Evolutionary conservation across 2,329 filamentous ascomycete species (phyloP).

Genomic region (Aureobasidium sp.): DNA sequence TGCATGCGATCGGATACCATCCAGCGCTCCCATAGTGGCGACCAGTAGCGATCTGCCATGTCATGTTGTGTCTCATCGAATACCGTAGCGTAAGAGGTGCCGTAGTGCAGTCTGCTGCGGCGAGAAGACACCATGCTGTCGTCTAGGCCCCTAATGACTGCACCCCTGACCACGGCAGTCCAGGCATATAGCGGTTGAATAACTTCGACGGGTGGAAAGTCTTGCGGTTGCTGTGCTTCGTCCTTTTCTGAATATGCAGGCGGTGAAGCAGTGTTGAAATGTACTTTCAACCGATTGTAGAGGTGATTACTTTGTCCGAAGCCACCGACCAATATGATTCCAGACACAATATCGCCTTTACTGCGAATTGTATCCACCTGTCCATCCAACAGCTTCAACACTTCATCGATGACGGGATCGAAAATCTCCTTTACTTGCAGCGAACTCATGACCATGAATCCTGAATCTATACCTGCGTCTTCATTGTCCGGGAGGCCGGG

Average conservation of each 20-base stretch:
- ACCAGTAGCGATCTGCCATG: slow-evolving; percentile 72
- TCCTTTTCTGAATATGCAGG: slow-evolving; percentile 57
- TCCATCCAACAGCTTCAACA: slow-evolving; percentile 36
- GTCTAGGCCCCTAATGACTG: slow-evolving; percentile 69
- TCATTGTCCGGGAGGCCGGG: slow-evolving; percentile 72
- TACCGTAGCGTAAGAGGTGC: slow-evolving; percentile 72
- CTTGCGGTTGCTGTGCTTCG: slow-evolving; percentile 67
- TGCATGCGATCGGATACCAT: slow-evolving; percentile 83
- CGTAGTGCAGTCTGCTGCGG: slow-evolving; percentile 69
- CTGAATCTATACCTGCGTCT: slow-evolving; percentile 66
- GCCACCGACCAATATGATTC: slow-evolving; percentile 73
- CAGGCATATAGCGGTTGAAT: slow-evolving; percentile 70
- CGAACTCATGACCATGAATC: slow-evolving; percentile 68
- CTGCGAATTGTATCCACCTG: slow-evolving; percentile 41
- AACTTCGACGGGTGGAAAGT: slow-evolving; percentile 76
- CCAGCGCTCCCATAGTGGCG: slow-evolving; percentile 74
- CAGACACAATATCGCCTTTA: slow-evolving; percentile 37
- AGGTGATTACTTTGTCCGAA: slow-evolving; percentile 70
- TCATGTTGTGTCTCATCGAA: slow-evolving; percentile 72
- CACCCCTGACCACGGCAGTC: slow-evolving; percentile 72
- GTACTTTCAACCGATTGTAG: slow-evolving; percentile 61
- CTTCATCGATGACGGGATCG: slow-evolving; percentile 58
- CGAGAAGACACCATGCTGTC: slow-evolving; percentile 73
- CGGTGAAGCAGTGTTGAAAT: slow-evolving; percentile 50
- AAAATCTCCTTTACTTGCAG: slow-evolving; percentile 56